Percentiles rank a stretch among this genome's conserved stretches.
phyloP scores from a whole-genome alignment of 805 yeast genomes.

The Nakazawaea ambrosiae region DNA sequence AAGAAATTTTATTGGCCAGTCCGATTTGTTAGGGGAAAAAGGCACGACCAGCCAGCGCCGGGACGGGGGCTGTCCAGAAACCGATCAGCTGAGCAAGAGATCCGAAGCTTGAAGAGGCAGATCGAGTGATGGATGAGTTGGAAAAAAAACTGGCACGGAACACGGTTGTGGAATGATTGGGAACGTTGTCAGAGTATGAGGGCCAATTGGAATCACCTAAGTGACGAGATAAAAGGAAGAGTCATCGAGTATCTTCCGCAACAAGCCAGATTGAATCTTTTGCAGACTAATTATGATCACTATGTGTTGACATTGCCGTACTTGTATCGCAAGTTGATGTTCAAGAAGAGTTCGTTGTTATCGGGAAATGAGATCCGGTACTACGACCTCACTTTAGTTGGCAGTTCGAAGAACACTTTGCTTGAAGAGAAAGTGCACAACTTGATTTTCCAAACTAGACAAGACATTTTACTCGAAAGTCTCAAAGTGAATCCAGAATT shows the following conservation, averaged over 20 bases:
- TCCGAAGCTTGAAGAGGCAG: too few relatives aligned
- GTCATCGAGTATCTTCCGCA: constrained; percentile 30
- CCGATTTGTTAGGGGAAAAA: too few relatives aligned
- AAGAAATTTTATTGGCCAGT: neutral
- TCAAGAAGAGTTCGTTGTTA: constrained; percentile 28
- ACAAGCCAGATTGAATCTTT: constrained; percentile 27
- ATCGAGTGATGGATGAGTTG: too few relatives aligned
- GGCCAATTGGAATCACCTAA: too few relatives aligned
- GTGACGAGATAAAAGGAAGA: neutral
- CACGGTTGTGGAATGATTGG: too few relatives aligned
- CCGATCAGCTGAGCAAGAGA: too few relatives aligned
- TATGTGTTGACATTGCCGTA: constrained; percentile 22
- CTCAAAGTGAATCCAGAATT: constrained; percentile 28
- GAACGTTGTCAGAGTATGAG: too few relatives aligned
- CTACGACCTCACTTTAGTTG: constrained; percentile 30
- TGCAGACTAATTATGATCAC: constrained; percentile 24
- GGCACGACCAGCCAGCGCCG: too few relatives aligned
- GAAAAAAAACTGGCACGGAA: too few relatives aligned
- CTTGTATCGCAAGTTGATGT: constrained; percentile 30
- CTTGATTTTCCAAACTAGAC: constrained; percentile 27
- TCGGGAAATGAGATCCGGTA: constrained; percentile 12
- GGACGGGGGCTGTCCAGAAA: too few relatives aligned
- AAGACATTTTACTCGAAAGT: constrained; percentile 33
- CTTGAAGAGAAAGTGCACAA: constrained; percentile 30
- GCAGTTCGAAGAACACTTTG: constrained; percentile 27